Evolutionary conservation across 179 eudicot species (phyloP).

Genomic region (Silene coronaria): DNA sequence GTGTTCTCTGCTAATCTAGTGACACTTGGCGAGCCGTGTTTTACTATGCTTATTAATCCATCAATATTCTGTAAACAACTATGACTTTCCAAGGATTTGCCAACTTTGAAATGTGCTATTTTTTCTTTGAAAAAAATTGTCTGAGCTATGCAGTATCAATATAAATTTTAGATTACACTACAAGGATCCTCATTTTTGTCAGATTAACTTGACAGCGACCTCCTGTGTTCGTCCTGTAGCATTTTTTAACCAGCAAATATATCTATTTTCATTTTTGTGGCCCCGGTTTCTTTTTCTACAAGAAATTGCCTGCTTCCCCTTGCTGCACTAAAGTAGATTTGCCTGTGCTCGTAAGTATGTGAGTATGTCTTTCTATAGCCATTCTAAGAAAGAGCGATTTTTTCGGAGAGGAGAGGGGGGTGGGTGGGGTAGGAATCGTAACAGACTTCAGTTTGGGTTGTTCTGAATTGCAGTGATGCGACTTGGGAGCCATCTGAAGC

Average conservation of each 20-base stretch:
- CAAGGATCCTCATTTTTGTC: no score
- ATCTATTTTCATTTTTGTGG: no score
- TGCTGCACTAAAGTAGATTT: no score
- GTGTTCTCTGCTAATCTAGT: not conserved
- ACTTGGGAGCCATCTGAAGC: conserved; percentile 7
- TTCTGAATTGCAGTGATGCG: not conserved
- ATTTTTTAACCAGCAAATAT: no score
- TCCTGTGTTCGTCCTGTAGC: no score
- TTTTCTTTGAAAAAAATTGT: no score
- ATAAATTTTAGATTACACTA: no score
- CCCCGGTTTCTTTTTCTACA: no score
- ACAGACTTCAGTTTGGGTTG: not conserved
- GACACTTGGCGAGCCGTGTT: not conserved
- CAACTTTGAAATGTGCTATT: not conserved
- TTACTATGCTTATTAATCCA: not conserved
- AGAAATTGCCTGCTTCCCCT: no score
- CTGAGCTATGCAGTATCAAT: no score
- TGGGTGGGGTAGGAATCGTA: not conserved
- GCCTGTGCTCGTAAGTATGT: not conserved
- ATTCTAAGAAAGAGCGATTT: not conserved
- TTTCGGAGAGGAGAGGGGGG: no score
- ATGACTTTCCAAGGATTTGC: not conserved
- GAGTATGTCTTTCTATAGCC: not conserved
- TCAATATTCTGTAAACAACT: not conserved
- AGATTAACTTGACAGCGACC: no score